Evolutionary conservation across 257 asterid genomes (phyloP).

Genomic region (Nicotiana sylvestris): DNA sequence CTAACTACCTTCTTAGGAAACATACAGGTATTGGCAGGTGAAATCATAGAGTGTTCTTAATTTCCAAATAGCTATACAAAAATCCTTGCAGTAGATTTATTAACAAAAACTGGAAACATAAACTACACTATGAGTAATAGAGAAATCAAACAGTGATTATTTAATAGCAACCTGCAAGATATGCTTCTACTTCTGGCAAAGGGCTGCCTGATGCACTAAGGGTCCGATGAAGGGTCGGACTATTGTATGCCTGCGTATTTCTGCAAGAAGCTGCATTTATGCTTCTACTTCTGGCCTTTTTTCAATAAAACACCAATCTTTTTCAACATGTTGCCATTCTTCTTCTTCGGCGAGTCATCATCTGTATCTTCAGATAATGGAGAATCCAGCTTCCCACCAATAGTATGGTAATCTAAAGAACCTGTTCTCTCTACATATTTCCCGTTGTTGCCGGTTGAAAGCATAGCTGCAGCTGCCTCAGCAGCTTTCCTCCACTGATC

Average conservation of each 20-base stretch:
- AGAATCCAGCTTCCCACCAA: conserved; percentile 58
- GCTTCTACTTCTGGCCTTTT: conserved; percentile 64
- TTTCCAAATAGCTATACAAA: conserved; percentile 18
- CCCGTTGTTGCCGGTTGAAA: conserved; percentile 52
- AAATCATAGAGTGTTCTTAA: conserved; percentile 1
- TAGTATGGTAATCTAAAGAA: conserved; percentile 47
- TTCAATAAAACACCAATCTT: conserved; percentile 80
- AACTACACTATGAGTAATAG: background rate
- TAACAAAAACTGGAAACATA: background rate
- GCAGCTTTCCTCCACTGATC: conserved; percentile 99
- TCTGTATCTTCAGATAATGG: conserved; percentile 61
- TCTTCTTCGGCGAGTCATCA: conserved; percentile 75
- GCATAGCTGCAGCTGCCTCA: conserved; percentile 87
- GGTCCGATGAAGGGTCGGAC: too few species aligned
- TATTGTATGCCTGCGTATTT: too few species aligned
- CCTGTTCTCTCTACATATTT: conserved; percentile 56
- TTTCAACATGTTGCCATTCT: conserved; percentile 75
- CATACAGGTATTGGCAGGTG: background rate
- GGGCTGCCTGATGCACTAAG: too few species aligned
- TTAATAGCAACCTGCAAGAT: conserved; percentile 12
- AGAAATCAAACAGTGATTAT: background rate
- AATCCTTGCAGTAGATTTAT: background rate
- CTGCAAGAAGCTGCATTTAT: background rate
- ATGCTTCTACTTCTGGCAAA: conserved; percentile 45
- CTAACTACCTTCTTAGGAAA: background rate